Base-by-base conservation (phyloP, 2,329 filamentous ascomycete species). In the Scytalidium lignicola region DNA sequence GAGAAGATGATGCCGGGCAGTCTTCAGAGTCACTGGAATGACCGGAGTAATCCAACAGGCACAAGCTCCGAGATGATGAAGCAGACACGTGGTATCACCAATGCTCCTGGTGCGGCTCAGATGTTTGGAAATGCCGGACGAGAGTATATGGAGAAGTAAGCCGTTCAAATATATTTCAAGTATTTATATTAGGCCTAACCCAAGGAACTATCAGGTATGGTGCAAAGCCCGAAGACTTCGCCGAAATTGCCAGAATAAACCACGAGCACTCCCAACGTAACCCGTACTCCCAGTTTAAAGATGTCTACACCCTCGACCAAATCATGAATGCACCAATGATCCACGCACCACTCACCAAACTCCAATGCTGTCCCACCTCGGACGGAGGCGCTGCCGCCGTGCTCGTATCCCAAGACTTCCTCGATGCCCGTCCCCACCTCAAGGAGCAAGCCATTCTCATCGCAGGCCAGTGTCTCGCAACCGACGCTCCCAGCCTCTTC, bases 1-100 rank as follows among this genome's bases (percentile, higher is more conserved):
- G 93, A 97, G 77, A 96, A 96, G 82, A 97, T 97, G 92, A 91
- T 86, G 72, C 85, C 87, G 0, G 92, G 92, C n/a, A 88, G 83
- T 58, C 74, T 97, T 57, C 84, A 91, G 73, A 80, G 74, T 49
- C 85, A 88, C 72, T 97, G 88, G 73, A 85, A 91, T 59, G 92
- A 97, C 66, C 79, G 92, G 21, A 80, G 84, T 58, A 91, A 86
- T 64, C 91, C 92, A 2, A 86, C 82, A 0, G 85, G 82, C 37
- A 88, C 86, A 3, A 80, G 85, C 0, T 74, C 74, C 43, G 74
- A 79, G 66, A 90, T 96, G 80, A 92, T 96, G 88, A 81, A 79
- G 49, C 82, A 82, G 62, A 96, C 90, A 0, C 74, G 89, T 46
- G 91, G 91, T 1, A 57, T 91, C 29, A 89, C 86, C 2, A 90